Base-by-base conservation (phyloP, 345 rosid genomes). In the Lepidium sativum region DNA sequence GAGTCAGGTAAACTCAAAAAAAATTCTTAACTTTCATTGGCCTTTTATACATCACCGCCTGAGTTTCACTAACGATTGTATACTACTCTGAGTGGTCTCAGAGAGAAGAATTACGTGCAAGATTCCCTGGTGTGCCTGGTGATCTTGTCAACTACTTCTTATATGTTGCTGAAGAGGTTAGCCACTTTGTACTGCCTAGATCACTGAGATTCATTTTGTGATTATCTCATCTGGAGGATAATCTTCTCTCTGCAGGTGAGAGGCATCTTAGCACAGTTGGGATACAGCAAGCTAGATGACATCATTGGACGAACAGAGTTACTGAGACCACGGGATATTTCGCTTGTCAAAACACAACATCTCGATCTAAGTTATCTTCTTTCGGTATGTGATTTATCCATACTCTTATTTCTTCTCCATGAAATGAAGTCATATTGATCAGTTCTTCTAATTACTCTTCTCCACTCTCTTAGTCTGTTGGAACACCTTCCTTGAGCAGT, bases 51-150 rank as follows among this genome's bases (percentile, higher is more conserved):
- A 54, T 57, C 62, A 35, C 9, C 1, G 40, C 44, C 49, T 39
- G 45, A 43, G 60, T 40, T 50, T 53, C 48, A 16, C 68, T 18
- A 62, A 38, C 6, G 11, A 29, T 44, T 51, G 14, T 31, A 54
- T 11, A n/a, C 4, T 54, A 7, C 51, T 68, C 64, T 51, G 48
- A 63, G 42, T 50, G 60, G 55, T 68, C 49, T 39, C 67, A 94
- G 97, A 82, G 97, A 76, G 99, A 94, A 79, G 99, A 94, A 77
- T 65, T 94, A 10, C 97, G 97, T 62, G 99, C 99, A 4, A 80
- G 99, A 49, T 94, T 94, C 83, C 99, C 99, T 48, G 97, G 99
- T 70, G 97, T 94, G 34, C 99, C 99, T 72, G 97, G 95, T 76
- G 99, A 94, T 79, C 96, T 94, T 75, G 99, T 90, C 60, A 90